Evolutionary conservation across 192 early-diverging fungal species (phyloP).

Genomic region (Coemansia sp.): DNA sequence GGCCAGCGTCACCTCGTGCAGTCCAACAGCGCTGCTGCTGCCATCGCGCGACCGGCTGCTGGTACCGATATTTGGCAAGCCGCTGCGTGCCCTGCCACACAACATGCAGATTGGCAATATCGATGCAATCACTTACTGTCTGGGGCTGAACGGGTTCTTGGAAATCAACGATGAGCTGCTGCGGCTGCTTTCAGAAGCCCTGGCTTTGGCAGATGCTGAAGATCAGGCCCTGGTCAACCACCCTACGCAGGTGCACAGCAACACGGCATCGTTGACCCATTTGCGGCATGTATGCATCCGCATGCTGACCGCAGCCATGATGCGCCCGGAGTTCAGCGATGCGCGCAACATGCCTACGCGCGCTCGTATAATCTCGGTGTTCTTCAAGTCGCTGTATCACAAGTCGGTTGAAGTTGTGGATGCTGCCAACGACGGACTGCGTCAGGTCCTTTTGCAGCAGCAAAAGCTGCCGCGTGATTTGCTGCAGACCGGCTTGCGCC

Average conservation of each 20-base stretch:
- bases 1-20: conserved; percentile 71
- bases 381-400: conserved; percentile 98
- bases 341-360: conserved; percentile 73
- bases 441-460: conserved; percentile 59
- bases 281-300: conserved; percentile 96
- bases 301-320: conserved; percentile 92
- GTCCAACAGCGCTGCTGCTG: conserved; percentile 79
- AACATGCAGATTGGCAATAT: conserved; percentile 98
- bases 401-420: conserved; percentile 94
- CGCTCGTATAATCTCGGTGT: conserved; percentile 91
- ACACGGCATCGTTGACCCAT: conserved; percentile 75
- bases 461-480: conserved; percentile 89
- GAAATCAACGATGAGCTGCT: conserved; percentile 90
- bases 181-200: conserved; percentile 83
- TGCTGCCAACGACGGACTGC: conserved; percentile 87
- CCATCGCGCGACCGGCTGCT: conserved; percentile 84
- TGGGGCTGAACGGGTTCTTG: conserved; percentile 82
- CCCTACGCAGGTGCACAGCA: conserved; percentile 73
- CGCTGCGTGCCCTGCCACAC: conserved; percentile 90
- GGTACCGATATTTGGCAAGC: conserved; percentile 93
- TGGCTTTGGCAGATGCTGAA: conserved; percentile 94
- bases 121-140: conserved; percentile 96
- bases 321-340: conserved; percentile 74
- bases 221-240: conserved; percentile 91
- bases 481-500: conserved; percentile 91